Evolutionary conservation across 768 basidiomycete genomes (phyloP), one percentile per base, ranked within the genome.

Genomic region (Termitomyces sp.): DNA sequence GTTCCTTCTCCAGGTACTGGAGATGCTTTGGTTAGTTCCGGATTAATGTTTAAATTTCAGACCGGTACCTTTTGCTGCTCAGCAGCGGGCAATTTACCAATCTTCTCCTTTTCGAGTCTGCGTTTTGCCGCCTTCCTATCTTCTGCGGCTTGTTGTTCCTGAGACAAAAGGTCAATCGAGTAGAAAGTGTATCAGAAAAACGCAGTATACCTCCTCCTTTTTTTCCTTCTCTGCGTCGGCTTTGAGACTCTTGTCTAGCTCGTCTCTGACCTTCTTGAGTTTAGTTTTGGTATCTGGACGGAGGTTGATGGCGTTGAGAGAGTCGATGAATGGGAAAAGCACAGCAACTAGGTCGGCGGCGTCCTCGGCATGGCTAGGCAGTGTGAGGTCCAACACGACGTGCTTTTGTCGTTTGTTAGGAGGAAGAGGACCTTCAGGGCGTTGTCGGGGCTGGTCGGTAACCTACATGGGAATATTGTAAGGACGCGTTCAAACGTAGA

Each of bases 281-380:
- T 95, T 96, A 42, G 68, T 68, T 66, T 82, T 84, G 47, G 92
- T 94, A 75, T 96, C 94, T 14, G 93, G 90, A 25, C 92, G 85
- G 47, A 94, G 73, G 53, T 75, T 75, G 29, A 84, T 61, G 65
- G 82, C 79, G 57, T 73, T 71, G 52, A 95, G 69, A 17, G 79
- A 69, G 68, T 97, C 94, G 59, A 92, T 77, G 59, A 95, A 80
- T 40, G 83, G 77, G 73, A 95, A 90, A n/a, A 82, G 66, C 32
- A 86, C 82, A 34, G 83, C 69, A 53, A 95, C 76, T 62, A 95
- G 77, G 14, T 79, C 79, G 16, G 79, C 61, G 17, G 84, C 84
- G 53, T 79, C 84, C 11, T 67, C 69, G 4, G 77, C 76, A 34
- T 79, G 71, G 2, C 78, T 73, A 29, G 81, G 71, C 5, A 90